Evolutionary conservation across 176 grass and related monocot species (phyloP), one percentile per base, ranked within the genome.

Genomic region (Lolium multiflorum): DNA sequence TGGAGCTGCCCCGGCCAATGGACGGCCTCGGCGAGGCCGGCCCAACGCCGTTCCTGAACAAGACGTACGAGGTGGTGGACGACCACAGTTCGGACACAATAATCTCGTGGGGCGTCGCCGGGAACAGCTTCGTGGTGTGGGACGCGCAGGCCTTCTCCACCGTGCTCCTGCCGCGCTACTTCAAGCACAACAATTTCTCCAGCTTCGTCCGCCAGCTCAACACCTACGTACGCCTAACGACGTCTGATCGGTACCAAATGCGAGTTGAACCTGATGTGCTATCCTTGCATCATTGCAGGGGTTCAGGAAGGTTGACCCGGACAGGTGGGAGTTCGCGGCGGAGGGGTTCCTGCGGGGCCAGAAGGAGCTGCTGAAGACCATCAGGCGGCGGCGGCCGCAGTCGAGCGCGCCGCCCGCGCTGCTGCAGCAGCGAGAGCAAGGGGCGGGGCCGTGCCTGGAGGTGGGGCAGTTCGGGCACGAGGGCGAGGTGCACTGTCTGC

Each of bases 171-270:
- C 96, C 93, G 41, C 41, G 41, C 79, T 94, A 91, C 89, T 97
- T 95, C 87, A 97, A 97, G 92, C 92, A 97, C 91, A 90, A 70
- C 91, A 97, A 97, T 86, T 97, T 97, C 89, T 97, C 95, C 87
- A 94, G 92, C 89, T 97, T 97, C 91, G 83, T 97, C 55, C 82
- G 95, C 7, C 91, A 95, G 87, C 87, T 95, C 84, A 92, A 95
- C 82, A 95, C 93, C 60, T 84, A 95, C 89, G 75, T 78, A 58
- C 20, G 51, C 46, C 2, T 35, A 35, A 35, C 31, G 2, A 35
- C 31, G 31, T 35, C 31, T 35, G 31, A 35, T 35, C 3, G 2
- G 31, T 35, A 35, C 2, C 31, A 35, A 35, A 35, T 35, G 35
- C 52, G 37, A 80, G 22, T 11, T 2, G 17, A 61, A 67, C 16